Conservation (phyloP, 2,329 filamentous ascomycete species). For the Ophiostoma australiae region DNA sequence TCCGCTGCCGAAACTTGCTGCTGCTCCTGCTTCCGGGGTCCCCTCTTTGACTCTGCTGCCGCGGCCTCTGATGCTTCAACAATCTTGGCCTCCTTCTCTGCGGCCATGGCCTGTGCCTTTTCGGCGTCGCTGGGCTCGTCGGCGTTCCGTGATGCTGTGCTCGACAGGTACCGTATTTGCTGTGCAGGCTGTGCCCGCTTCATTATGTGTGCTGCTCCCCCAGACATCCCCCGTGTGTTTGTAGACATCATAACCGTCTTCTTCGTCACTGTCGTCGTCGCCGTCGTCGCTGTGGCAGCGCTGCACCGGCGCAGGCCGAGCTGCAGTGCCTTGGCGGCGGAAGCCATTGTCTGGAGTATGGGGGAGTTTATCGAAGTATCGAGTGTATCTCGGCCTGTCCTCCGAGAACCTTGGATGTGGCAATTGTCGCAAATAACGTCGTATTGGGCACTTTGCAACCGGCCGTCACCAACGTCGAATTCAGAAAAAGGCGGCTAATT, state of each 20-base stretch:
- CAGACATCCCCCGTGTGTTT: neutral
- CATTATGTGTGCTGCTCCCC: conserved; percentile 3
- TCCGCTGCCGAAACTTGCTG: neutral
- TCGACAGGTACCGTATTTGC: conserved; percentile 20
- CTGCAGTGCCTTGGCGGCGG: conserved; percentile 40
- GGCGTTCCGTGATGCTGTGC: conserved; percentile 16
- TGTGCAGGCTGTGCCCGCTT: neutral
- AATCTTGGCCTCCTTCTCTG: neutral
- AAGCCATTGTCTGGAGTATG: conserved; percentile 35
- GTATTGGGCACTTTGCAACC: neutral
- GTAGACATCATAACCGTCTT: neutral
- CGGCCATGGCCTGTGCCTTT: neutral
- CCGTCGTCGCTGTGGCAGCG: conserved; percentile 20
- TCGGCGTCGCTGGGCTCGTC: conserved; percentile 3
- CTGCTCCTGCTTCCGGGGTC: neutral
- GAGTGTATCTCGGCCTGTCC: neutral
- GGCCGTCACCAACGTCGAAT: conserved; percentile 17
- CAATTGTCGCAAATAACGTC: neutral
- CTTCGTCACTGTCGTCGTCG: conserved; percentile 1
- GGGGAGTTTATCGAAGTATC: neutral
- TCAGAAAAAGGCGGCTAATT: neutral
- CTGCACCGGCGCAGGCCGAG: conserved; percentile 38
- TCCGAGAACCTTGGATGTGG: neutral
- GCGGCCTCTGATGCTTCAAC: neutral
- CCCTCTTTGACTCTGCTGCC: neutral